Base-by-base conservation (phyloP, 306 rosid species). In the Rubus idaeus region DNA sequence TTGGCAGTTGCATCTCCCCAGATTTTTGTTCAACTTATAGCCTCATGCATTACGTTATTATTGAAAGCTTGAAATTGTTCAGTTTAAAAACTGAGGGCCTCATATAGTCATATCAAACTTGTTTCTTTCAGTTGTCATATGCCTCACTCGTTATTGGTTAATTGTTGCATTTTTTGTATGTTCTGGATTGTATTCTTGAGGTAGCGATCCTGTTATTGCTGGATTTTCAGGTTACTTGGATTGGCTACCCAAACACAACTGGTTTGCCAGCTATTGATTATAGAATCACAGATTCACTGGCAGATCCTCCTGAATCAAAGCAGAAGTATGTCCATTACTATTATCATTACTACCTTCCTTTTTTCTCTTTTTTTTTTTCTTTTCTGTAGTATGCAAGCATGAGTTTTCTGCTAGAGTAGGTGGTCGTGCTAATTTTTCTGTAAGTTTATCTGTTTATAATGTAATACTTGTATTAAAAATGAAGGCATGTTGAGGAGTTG, bases 241-340 rank as follows among this genome's bases (percentile, higher is more conserved):
- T 95, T 81, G 99, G 99, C 67, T 95, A 95, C 81, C 99, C 99
- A 45, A 95, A 95, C 85, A 95, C 99, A 66, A 95, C 99, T 65
- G 99, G 99, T 70, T 91, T 95, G 88, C 98, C 98, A 66, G 74
- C 98, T 20, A 88, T 95, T 85, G 99, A 95, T 81, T 95, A 95
- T 72, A 93, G 99, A 84, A 89, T 95, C 74, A 87, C 96, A 52
- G 99, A 95, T 91, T 88, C 99, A 21, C 85, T 88, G 83, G 94
- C 92, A n/a, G 99, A 95, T 78, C 92, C 96, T 82, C 89, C 90
- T 55, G 87, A 89, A 58, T 85, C 98, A 76, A 88, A 89, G 85
- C 97, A 95, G 90, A 91, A 79, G 99, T 95, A 89, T 70, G 87
- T 83, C 85, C 76, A 49, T 49, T 61, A 11, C 70, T 35, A 17